Evolutionary conservation across 768 basidiomycete genomes (phyloP), one percentile per base, ranked within the genome.

Genomic region (Serendipita sp.): DNA sequence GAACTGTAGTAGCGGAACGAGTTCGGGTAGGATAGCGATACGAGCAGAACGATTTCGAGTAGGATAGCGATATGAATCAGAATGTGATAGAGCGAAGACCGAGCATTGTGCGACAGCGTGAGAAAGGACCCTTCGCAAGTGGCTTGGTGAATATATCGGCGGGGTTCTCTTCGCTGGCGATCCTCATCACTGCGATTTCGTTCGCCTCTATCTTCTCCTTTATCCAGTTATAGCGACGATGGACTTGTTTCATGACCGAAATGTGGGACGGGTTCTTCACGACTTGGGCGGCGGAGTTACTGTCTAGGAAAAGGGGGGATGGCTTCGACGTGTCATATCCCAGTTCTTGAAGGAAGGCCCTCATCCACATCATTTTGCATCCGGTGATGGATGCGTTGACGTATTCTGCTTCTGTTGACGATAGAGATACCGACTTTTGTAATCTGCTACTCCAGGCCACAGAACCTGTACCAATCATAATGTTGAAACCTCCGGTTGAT

Each of bases 111-210:
- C 56, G 16, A 34, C 16, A 60, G 4, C n/a, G 16, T 10, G 35
- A 4, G 56, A 60, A 60, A 23, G 23, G 23, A 35, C 4, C 35
- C 18, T 36, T 38, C 15, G 18, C 45, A 18, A 69, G 65, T 3
- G 66, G 38, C 44, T 72, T 72, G 15, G 71, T 72, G 28, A 71
- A 64, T 32, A 70, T 51, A 63, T 72, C 71, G 11, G 71, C 71
- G 4, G 56, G 16, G 44, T 67, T 70, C 18, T 65, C 41, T 10
- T n/a, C 35, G 5, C 68, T 68, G 11, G 68, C 56, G 16, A 70
- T 60, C 45, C 68, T 63, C 8, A 18, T 44, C 16, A 69, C 48
- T 16, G 46, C n/a, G 41, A 69, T 60, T 16, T 65, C 63, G 15
- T 65, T 62, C 28, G 54, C 45, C 15, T 63, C 60, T 7, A 71